Evolutionary conservation across 225 moss, liverwort and hornwort species (phyloP).

Genomic region (Polytrichum commune): DNA sequence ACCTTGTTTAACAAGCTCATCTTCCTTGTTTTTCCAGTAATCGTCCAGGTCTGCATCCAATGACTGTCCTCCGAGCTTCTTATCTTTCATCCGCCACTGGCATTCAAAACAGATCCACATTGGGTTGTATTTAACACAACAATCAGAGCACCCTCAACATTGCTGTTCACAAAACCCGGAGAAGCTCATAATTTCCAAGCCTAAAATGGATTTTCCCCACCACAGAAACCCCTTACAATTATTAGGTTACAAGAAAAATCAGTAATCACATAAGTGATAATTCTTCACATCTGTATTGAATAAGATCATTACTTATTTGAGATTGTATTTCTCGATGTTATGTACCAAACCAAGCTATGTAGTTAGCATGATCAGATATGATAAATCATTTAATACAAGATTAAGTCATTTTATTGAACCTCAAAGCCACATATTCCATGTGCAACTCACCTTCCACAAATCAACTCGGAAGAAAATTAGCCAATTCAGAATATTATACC

Average conservation of each 20-base stretch:
- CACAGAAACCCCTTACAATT: not conserved
- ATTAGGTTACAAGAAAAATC: too few species aligned
- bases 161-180: not conserved
- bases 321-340: too few species aligned
- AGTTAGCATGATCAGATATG: too few species aligned
- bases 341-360: too few species aligned
- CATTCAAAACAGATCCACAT: slow-evolving; percentile 10
- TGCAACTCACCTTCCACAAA: not conserved
- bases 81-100: slow-evolving; percentile 86
- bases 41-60: slow-evolving; percentile 82
- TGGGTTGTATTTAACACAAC: too few species aligned
- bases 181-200: not conserved
- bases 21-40: slow-evolving; percentile 76
- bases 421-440: not conserved
- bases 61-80: slow-evolving; percentile 73
- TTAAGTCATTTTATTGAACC: too few species aligned
- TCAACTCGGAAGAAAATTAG: not conserved
- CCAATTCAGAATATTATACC: slow-evolving; percentile 15
- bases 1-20: slow-evolving; percentile 41
- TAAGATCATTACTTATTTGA: too few species aligned
- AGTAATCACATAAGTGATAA: too few species aligned
- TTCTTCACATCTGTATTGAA: too few species aligned
- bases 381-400: too few species aligned
- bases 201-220: not conserved
- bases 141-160: not conserved